These are phyloP conservation scores for Dorcoceras hygrometricum DNA, from an alignment of 257 asterid genomes.

Conservation along the genomic window DNA sequence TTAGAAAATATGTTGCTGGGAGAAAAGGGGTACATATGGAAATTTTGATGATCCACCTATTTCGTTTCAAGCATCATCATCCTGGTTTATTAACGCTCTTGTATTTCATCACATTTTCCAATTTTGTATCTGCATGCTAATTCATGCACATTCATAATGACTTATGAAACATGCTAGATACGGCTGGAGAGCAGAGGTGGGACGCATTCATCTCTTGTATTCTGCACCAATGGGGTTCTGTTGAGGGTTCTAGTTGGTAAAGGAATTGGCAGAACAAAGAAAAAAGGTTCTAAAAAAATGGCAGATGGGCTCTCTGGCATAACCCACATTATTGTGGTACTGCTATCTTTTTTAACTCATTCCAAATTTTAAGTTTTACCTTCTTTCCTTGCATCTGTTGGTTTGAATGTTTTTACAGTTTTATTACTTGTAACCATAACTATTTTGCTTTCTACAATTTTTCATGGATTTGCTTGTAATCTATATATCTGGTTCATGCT, in stretches of 20 bases:
- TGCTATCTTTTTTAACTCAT: constrained; percentile 14
- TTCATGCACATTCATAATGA: constrained; percentile 17
- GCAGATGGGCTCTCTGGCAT: constrained; percentile 46
- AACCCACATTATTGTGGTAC: constrained; percentile 95
- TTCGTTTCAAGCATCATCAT: background rate
- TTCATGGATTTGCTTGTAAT: constrained; percentile 10
- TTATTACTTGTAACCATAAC: background rate
- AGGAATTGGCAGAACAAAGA: constrained; percentile 37
- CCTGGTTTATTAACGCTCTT: background rate
- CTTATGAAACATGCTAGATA: constrained; percentile 50
- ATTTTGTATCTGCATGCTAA: constrained; percentile 18
- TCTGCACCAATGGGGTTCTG: constrained; percentile 89
- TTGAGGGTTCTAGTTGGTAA: constrained; percentile 60
- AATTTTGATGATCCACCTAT: background rate
- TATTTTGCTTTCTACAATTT: constrained; percentile 6
- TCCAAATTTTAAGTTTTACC: constrained; percentile 24
- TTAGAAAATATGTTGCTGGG: background rate
- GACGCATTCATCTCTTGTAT: constrained; percentile 72
- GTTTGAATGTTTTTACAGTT: background rate
- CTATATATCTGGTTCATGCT: constrained; percentile 18
- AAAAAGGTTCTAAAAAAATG: constrained; percentile 33
- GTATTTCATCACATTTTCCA: background rate
- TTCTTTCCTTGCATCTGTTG: background rate
- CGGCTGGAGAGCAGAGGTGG: constrained; percentile 93
- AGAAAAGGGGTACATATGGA: background rate